Conservation (phyloP, 164 flowering plant genomes). For the Piper longum region DNA sequence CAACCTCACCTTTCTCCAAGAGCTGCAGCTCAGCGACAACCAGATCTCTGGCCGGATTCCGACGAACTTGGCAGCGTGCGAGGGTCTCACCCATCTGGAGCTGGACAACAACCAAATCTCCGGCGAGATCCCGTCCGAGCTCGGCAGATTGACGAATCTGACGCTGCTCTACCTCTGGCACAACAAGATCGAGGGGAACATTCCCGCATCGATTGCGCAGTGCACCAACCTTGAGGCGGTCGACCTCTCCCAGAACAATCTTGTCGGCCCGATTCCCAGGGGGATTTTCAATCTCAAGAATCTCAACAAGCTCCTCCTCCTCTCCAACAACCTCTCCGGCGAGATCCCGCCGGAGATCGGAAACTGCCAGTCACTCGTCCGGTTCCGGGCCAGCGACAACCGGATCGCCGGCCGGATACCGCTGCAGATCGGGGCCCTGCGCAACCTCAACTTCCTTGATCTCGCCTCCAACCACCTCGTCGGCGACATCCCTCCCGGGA, state of each 20-base stretch:
- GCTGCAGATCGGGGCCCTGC: constrained; percentile 60
- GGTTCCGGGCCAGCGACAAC: constrained; percentile 51
- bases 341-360: constrained; percentile 81
- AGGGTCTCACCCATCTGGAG: constrained; percentile 56
- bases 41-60: constrained; percentile 73
- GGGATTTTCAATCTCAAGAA: constrained; percentile 53
- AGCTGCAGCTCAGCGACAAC: constrained; percentile 71
- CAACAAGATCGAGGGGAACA: constrained; percentile 59
- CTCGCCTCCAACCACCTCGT: constrained; percentile 50
- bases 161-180: constrained; percentile 79
- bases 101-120: constrained; percentile 73
- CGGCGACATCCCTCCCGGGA: constrained; percentile 54
- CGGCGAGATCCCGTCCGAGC: constrained; percentile 55
- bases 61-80: constrained; percentile 45
- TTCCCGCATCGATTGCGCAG: constrained; percentile 53
- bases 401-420: constrained; percentile 65
- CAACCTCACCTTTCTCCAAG: constrained; percentile 38
- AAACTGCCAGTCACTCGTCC: constrained; percentile 54
- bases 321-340: constrained; percentile 72
- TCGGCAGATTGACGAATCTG: constrained; percentile 52
- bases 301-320: constrained; percentile 70
- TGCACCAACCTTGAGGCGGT: constrained; percentile 68
- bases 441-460: constrained; percentile 56
- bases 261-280: constrained; percentile 57
- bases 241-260: constrained; percentile 72